Base-by-base conservation (phyloP, 192 early-diverging fungal genomes). In the Entomortierella parvispora region DNA sequence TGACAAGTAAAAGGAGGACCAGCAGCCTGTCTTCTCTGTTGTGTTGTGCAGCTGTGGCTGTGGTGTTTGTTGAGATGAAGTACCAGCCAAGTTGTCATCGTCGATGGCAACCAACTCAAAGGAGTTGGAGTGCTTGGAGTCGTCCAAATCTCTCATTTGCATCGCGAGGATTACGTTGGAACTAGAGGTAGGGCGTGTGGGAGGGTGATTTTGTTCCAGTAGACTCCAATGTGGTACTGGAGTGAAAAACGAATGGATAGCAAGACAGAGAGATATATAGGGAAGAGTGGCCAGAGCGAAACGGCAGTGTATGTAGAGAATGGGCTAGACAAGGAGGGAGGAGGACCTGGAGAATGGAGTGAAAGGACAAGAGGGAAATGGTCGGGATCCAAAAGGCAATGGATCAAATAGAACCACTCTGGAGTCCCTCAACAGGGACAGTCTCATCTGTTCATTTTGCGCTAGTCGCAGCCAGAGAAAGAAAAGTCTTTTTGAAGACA, bases 71-170 rank as follows among this genome's bases (percentile, higher is more conserved):
- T 65, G 55, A 22, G 48, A 48, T 7, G 48, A 12, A 10, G 70
- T 11, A 22, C 25, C 32, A 25, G 18, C n/a, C 17, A 47, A 40
- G 58, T 28, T 31, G 10, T 52, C 34, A 26, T 61, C 63, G 26
- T 66, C 71, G 33, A 74, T 66, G 22, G 50, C 52, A 15, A 74
- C 63, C 8, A 74, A 12, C 45, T 74, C 63, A 25, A 74, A 74
- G 0, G 71, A 74, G 49, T 42, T 55, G 22, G 71, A 66, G 31
- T 74, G 40, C 56, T 66, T 66, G 55, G 62, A 2, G 20, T 65
- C 32, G 7, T 59, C 15, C 32, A 50, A 28, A 17, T 52, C 1
- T 31, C 60, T 62, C 68, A 62, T 70, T 15, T 40, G 37, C 37
- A 40, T 40, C 12, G 5, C 37, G 7, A 40, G 37, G n/a, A n/a